Conservation (phyloP, 306 rosid species). For the Argentina anserina region DNA sequence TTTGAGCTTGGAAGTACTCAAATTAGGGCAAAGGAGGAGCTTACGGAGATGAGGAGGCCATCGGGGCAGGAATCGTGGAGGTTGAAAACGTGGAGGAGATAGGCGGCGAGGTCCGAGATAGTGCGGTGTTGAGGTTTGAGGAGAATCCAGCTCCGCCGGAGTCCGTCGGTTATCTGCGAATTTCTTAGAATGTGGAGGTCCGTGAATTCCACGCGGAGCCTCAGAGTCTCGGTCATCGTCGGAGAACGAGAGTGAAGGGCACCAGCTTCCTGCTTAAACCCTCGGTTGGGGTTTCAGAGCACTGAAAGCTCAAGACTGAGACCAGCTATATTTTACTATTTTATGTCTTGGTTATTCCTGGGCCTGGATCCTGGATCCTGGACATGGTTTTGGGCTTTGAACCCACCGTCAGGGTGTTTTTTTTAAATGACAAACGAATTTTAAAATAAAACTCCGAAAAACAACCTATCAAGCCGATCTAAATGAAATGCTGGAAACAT, state of each 20-base stretch:
- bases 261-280: slow-evolving; percentile 10
- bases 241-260: not conserved
- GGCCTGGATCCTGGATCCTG: no score
- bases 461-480: no score
- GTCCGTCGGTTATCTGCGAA: slow-evolving; percentile 56
- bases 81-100: slow-evolving; percentile 41
- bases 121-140: slow-evolving; percentile 64
- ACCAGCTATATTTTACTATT: not conserved
- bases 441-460: no score
- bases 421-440: no score
- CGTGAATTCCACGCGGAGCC: slow-evolving; percentile 69
- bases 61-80: slow-evolving; percentile 60
- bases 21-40: not conserved
- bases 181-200: slow-evolving; percentile 41
- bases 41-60: slow-evolving; percentile 73
- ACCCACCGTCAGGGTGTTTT: no score
- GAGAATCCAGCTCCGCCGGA: slow-evolving; percentile 73
- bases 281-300: slow-evolving; percentile 10
- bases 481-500: no score
- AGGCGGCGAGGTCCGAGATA: slow-evolving; percentile 61
- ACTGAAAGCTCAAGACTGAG: not conserved
- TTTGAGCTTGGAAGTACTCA: not conserved
- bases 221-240: slow-evolving; percentile 41
- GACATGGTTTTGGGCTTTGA: no score
- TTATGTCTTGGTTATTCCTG: no score